A percentile compares a stretch with the other conserved stretches of the same genome.
phyloP scores from a whole-genome alignment of 1,139 yeast genomes.

The Lodderomyces orthopsilosis region DNA sequence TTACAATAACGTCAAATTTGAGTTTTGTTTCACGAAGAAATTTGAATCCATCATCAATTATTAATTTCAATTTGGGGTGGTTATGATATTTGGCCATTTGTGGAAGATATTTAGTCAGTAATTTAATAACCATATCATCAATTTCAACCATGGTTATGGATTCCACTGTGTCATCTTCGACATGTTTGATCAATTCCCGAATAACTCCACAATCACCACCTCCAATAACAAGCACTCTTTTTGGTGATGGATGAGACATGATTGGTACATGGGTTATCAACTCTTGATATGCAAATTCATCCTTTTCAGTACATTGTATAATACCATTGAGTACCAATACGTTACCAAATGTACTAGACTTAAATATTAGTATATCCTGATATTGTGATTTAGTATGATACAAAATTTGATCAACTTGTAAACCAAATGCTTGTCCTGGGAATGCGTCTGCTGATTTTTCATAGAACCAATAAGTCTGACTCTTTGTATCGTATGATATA shows the following conservation, averaged over 20 bases:
- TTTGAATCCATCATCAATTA: slow-evolving; percentile 87
- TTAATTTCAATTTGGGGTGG: slow-evolving; percentile 70
- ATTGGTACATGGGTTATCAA: slow-evolving; percentile 80
- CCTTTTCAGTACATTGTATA: slow-evolving; percentile 85
- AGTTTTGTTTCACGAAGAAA: slow-evolving; percentile 48
- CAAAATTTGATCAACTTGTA: slow-evolving; percentile 32
- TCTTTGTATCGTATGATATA: slow-evolving; percentile 22
- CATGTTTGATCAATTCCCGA: slow-evolving; percentile 80
- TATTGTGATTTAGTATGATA: slow-evolving; percentile 35
- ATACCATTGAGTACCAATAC: slow-evolving; percentile 85
- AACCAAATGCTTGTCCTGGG: slow-evolving; percentile 46
- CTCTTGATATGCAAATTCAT: slow-evolving; percentile 89
- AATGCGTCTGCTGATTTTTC: slow-evolving; percentile 36
- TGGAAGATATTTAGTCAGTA: slow-evolving; percentile 75
- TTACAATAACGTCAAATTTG: slow-evolving; percentile 81
- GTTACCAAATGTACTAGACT: slow-evolving; percentile 74
- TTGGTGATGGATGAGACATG: slow-evolving; percentile 71
- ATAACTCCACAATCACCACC: slow-evolving; percentile 96
- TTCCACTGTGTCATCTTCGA: slow-evolving; percentile 50
- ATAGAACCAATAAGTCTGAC: slow-evolving; percentile 39
- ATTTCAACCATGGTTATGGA: slow-evolving; percentile 83
- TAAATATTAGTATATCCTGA: slow-evolving; percentile 63
- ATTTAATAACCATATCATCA: slow-evolving; percentile 79
- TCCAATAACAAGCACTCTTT: slow-evolving; percentile 78
- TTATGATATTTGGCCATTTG: slow-evolving; percentile 70